phyloP scores from a whole-genome alignment of 257 asterid species.

The Verbena officinalis region DNA sequence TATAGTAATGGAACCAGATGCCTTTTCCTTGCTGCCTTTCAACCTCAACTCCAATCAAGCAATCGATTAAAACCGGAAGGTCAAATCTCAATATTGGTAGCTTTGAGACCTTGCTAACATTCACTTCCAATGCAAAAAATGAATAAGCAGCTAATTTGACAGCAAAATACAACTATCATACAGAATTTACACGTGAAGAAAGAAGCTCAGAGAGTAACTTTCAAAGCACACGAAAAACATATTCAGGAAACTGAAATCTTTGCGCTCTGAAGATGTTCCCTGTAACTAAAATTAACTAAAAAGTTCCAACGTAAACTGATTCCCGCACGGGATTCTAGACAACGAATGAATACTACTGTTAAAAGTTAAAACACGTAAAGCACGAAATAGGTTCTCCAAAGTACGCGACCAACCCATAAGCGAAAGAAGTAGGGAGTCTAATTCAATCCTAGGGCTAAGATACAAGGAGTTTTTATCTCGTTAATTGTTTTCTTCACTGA shows the following conservation, averaged over 20 bases:
- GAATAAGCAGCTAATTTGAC: not conserved
- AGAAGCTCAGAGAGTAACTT: not conserved
- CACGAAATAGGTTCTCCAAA: not conserved
- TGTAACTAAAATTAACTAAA: not conserved
- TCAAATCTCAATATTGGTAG: conserved; percentile 1
- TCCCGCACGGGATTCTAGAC: not conserved
- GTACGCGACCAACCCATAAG: not conserved
- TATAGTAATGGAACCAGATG: too few species aligned
- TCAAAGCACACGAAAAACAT: not conserved
- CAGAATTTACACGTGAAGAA: not conserved
- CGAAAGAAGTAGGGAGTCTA: not conserved
- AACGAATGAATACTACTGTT: conserved; percentile 4
- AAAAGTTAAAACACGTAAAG: conserved; percentile 4
- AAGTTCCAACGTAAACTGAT: not conserved
- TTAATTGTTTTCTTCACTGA: conserved; percentile 27
- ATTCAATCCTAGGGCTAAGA: conserved; percentile 13
- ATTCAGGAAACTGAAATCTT: not conserved
- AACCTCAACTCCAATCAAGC: conserved; percentile 10
- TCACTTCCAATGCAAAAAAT: not conserved
- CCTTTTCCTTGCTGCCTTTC: too few species aligned
- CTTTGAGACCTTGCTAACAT: not conserved
- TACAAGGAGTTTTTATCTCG: not conserved
- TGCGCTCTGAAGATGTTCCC: not conserved
- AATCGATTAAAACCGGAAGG: not conserved
- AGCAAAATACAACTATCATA: not conserved